Evolutionary conservation across 306 rosid species (phyloP), one percentile per base, ranked within the genome.

Genomic region (Fragaria nilgerrensis): DNA sequence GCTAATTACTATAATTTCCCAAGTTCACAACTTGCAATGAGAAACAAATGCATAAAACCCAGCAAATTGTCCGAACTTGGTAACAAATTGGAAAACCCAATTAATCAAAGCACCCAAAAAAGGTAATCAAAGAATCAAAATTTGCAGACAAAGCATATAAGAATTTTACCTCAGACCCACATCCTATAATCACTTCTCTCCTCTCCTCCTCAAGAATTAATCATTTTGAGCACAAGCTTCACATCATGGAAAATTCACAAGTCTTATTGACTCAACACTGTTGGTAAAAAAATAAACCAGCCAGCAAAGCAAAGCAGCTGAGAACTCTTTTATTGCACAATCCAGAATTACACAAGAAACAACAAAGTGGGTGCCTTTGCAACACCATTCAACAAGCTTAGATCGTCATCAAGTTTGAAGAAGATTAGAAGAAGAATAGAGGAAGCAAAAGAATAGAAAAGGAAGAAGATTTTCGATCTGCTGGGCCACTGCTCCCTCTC

Each of bases 91-190:
- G 71, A 47, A 83, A 80, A 85, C 81, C 66, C 85, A 81, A 85
- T 78, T 71, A 66, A 81, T 19, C 68, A 84, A 80, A 78, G 75
- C 70, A 81, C 75, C 81, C 72, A 39, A 39, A 9, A 80, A 80
- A 83, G 23, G 53, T 44, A 19, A 9, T 12, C 63, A 68, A 75
- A 55, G 82, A 83, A 80, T 80, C 73, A 79, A 89, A 63, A 8
- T 82, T 50, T 32, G 71, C 17, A 41, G 27, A 82, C 82, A 78
- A 68, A 79, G 77, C 70, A 69, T 55, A 73, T 64, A 82, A 15
- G 74, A 82, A 87, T 61, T 75, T 84, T 91, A 95, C 98, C 99
- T 91, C 90, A 92, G 79, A 86, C 92, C 89, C 89, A 89, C 96
- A 87, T 88, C 90, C 80, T 84, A 83, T 37, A 44, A 79, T 79